Percentiles rank a stretch among this genome's conserved stretches.
These are phyloP conservation scores for Ogataea glucozyma DNA, from an alignment of 805 yeast genomes.

Conservation along the genomic window DNA sequence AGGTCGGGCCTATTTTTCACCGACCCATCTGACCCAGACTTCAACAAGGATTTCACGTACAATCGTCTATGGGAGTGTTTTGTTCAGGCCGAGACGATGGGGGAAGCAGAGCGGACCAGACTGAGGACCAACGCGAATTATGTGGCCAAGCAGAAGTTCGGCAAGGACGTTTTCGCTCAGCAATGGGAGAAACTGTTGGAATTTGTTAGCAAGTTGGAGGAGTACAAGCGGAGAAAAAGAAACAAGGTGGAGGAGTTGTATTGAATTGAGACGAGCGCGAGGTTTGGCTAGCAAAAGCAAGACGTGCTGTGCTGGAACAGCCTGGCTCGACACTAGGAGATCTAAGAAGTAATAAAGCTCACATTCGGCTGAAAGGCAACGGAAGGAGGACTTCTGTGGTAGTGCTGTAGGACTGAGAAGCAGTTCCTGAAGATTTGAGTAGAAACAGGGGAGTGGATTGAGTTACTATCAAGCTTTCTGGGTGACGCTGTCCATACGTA, in stretches of 20 bases:
- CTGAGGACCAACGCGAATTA: constrained; percentile 26
- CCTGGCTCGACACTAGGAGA: too few relatives aligned
- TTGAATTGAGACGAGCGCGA: too few relatives aligned
- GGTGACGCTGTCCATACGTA: too few relatives aligned
- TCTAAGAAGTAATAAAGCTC: too few relatives aligned
- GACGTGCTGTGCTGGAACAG: too few relatives aligned
- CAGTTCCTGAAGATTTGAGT: too few relatives aligned
- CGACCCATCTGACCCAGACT: constrained; percentile 73
- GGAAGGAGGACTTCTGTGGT: too few relatives aligned
- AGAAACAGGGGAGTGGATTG: too few relatives aligned
- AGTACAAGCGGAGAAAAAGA: constrained; percentile 21
- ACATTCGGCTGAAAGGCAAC: too few relatives aligned
- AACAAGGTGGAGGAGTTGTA: constrained; percentile 35
- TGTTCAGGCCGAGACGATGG: constrained; percentile 28
- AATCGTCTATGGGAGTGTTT: constrained; percentile 52
- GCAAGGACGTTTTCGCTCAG: constrained; percentile 24
- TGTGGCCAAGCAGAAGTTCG: constrained; percentile 32
- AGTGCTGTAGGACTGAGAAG: too few relatives aligned
- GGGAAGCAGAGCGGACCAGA: constrained; percentile 11
- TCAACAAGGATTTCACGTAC: constrained; percentile 20
- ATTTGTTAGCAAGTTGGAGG: constrained; percentile 22
- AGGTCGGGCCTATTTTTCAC: constrained; percentile 82
- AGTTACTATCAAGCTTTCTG: too few relatives aligned
- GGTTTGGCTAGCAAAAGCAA: too few relatives aligned
- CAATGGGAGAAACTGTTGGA: constrained; percentile 26